Conservation (phyloP, 2,329 filamentous ascomycete species). For the Epichloe typhina region DNA sequence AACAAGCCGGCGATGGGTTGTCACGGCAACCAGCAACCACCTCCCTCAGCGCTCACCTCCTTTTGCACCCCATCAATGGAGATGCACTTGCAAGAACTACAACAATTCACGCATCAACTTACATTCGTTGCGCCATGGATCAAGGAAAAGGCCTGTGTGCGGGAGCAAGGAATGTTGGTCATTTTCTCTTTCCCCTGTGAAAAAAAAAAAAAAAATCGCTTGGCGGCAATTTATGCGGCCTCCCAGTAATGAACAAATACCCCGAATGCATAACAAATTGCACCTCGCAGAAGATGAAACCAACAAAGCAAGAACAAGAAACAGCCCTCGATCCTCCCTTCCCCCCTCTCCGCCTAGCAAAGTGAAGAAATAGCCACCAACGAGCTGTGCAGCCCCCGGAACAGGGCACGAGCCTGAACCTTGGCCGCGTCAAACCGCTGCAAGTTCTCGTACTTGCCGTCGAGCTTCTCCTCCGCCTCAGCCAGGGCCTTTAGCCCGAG, state of each 20-base stretch:
- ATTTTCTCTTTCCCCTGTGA: neutral
- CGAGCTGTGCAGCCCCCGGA: neutral
- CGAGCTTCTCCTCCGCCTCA: constrained; percentile 8
- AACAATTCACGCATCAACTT: too few relatives aligned
- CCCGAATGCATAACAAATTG: neutral
- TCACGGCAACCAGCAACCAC: constrained; percentile 4
- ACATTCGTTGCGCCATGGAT: neutral
- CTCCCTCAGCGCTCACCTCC: neutral
- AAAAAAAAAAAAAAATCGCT: too few relatives aligned
- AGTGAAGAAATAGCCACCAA: neutral
- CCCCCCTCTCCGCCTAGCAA: neutral
- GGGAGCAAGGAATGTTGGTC: neutral
- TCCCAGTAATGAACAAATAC: neutral
- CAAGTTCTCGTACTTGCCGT: neutral
- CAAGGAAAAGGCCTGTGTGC: neutral
- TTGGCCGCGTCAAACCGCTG: neutral
- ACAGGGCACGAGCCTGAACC: neutral
- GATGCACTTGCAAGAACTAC: too few relatives aligned
- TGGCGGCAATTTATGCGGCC: neutral
- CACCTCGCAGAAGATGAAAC: neutral
- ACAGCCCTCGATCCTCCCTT: too few relatives aligned
- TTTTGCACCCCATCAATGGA: too few relatives aligned
- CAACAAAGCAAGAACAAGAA: too few relatives aligned
- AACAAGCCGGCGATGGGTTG: neutral
- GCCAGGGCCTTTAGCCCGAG: neutral